A percentile compares a stretch with the other conserved stretches of the same genome.
phyloP scores from a whole-genome alignment of 2,329 filamentous ascomycete species.

The Sphaerulina musiva region DNA sequence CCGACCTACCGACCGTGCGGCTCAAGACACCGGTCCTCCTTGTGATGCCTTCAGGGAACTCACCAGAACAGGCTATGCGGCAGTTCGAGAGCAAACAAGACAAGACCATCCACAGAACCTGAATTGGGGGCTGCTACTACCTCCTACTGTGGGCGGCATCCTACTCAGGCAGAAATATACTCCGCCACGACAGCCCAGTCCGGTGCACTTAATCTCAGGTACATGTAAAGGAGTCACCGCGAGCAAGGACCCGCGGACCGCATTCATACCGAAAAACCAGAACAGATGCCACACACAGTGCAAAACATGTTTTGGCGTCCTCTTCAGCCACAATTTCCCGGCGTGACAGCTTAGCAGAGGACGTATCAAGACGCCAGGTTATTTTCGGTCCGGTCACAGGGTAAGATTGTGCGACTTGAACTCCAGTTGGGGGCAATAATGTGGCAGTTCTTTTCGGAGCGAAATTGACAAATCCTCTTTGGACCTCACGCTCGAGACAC shows the following conservation, averaged over 20 bases:
- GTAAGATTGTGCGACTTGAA: background rate
- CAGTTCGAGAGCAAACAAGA: background rate
- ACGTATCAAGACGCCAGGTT: background rate
- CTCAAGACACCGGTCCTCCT: no score
- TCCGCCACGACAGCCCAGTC: background rate
- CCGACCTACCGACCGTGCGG: no score
- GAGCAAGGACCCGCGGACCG: background rate
- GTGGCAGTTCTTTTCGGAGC: background rate
- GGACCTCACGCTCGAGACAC: background rate
- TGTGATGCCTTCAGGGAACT: no score
- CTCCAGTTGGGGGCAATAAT: background rate
- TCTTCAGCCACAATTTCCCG: background rate
- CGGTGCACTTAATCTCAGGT: no score
- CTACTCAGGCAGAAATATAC: background rate
- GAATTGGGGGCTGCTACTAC: background rate
- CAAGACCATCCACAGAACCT: background rate
- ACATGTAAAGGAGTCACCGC: background rate
- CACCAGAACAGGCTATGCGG: no score
- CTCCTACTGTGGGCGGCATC: no score
- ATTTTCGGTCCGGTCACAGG: background rate
- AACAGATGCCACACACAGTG: background rate
- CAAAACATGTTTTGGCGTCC: background rate
- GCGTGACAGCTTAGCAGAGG: background rate
- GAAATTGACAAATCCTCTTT: background rate
- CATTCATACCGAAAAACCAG: background rate